Percentiles rank a stretch among this genome's conserved stretches.
Evolutionary conservation across 2,329 filamentous ascomycete species (phyloP).

Genomic region (Ophiostoma australiae): DNA sequence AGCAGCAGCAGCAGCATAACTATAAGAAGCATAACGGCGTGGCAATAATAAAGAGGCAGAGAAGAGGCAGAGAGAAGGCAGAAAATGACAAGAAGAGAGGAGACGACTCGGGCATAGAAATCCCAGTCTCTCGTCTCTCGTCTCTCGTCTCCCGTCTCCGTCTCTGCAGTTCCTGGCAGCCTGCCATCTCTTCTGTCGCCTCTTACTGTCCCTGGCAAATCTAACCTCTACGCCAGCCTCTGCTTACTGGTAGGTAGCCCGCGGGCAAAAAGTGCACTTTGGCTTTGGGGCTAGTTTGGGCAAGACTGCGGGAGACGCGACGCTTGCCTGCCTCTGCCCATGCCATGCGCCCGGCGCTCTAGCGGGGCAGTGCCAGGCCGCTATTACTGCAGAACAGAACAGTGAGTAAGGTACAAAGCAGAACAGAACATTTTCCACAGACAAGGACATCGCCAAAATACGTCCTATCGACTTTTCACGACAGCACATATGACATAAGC

Average conservation of each 20-base stretch:
- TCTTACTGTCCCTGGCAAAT: neutral
- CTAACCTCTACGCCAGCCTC: neutral
- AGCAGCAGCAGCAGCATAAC: neutral
- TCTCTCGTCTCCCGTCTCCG: neutral
- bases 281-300: neutral
- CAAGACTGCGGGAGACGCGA: neutral
- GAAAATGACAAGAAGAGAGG: neutral
- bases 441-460: neutral
- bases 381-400: neutral
- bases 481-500: neutral
- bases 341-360: neutral
- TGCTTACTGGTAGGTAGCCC: neutral
- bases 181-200: neutral
- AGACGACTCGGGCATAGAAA: neutral
- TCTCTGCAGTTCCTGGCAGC: neutral
- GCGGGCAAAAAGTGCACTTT: constrained; percentile 2
- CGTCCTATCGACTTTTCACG: neutral
- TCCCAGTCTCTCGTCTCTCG: neutral
- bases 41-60: neutral
- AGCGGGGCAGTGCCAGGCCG: neutral
- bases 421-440: neutral
- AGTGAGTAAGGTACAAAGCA: neutral
- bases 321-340: neutral
- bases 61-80: neutral
- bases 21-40: neutral